Base-by-base conservation (phyloP, 148 eudicot genomes). In the Rhododendron simsii region DNA sequence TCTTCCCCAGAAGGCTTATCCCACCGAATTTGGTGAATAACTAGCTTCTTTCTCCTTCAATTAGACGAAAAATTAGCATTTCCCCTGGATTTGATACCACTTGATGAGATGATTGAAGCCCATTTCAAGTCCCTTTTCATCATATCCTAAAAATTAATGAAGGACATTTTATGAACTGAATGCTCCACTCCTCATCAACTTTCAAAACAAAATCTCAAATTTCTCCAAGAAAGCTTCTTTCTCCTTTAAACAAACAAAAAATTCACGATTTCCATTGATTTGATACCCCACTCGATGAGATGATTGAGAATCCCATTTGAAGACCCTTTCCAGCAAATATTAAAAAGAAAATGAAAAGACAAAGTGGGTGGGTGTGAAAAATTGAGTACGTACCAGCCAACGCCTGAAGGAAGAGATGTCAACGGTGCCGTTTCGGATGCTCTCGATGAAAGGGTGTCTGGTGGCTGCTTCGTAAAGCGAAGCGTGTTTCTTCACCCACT, bases 341-440 rank as follows among this genome's bases (percentile, higher is more conserved):
- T 3, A 8, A 41, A 39, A 77, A 20, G 50, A 41, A 41, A 74
- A 74, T 14, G 78, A 33, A 74, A 74, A 4, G 9, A 20, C 11
- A 57, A 21, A 80, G 14, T 12, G 67, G 28, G 41, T 9, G 23
- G 20, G 2, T 35, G 74, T 12, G 3, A 39, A 26, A 16, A 13
- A 3, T 5, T 44, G 77, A 65, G 37, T 69, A 95, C 98, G 37
- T 69, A 95, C 98, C 94, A 95, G 97, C 98, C 98, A 95, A 13
- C 90, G 90, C 81, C 91, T 94, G 95, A 94, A 95, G 89, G 93
- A 86, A 69, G 92, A 86, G 85, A 88, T 39, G 86, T 95, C 89
- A 84, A 95, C 86, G 51, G 93, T 83, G 51, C 91, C 96, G 82
- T 92, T 93, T 10, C 94, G 93, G 65, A 95, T 92, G 65, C 86